Conservation (phyloP, 1,284 basidiomycete genomes). For the Inonotus obliquus region DNA sequence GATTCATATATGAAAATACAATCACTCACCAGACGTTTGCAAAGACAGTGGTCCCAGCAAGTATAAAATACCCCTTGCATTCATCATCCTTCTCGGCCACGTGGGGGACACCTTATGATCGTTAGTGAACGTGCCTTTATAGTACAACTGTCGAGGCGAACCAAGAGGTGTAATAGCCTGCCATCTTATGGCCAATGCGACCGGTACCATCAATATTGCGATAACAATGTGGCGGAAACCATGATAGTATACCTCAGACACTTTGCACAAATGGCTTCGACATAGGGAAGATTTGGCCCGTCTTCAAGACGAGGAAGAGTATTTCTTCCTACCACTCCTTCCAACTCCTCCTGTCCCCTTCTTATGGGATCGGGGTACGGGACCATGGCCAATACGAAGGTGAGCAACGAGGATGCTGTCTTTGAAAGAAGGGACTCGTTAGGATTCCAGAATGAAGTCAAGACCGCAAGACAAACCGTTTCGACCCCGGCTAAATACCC, state of each 20-base stretch:
- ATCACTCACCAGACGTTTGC: slow-evolving; percentile 27
- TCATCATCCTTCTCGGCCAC: not conserved
- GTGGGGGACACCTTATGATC: not conserved
- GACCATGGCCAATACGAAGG: slow-evolving; percentile 17
- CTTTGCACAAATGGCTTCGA: slow-evolving; percentile 19
- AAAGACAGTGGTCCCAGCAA: slow-evolving; percentile 25
- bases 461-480: slow-evolving; percentile 11
- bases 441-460: not conserved
- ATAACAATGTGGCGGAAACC: too few relatives aligned
- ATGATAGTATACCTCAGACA: not conserved
- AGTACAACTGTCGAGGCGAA: not conserved
- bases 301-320: slow-evolving; percentile 20
- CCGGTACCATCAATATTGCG: too few relatives aligned
- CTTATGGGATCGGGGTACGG: slow-evolving; percentile 16
- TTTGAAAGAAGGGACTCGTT: not conserved
- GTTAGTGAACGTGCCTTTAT: not conserved
- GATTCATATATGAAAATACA: too few relatives aligned
- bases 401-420: slow-evolving; percentile 9
- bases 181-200: slow-evolving; percentile 20
- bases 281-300: slow-evolving; percentile 21
- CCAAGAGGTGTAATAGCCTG: slow-evolving; percentile 9
- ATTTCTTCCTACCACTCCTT: slow-evolving; percentile 21
- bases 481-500: slow-evolving; percentile 18
- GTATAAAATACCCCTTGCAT: slow-evolving; percentile 5
- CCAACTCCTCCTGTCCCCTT: slow-evolving; percentile 19